Evolutionary conservation across 2,329 filamentous ascomycete species (phyloP).

Genomic region (Sarocladium kiliense): DNA sequence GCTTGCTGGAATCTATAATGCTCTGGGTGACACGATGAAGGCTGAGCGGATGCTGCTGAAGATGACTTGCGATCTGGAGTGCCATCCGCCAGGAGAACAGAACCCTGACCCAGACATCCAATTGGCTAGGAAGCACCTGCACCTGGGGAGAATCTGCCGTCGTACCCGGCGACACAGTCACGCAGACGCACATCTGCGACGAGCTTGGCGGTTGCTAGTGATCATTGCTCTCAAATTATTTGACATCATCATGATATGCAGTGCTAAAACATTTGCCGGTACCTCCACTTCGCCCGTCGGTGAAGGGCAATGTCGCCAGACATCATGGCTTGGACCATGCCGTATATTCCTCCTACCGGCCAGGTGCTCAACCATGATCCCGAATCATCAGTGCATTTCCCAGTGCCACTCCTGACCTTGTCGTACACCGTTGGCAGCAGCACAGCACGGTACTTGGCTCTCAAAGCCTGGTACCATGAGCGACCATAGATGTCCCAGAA

Average conservation of each 20-base stretch:
- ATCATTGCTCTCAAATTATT: neutral
- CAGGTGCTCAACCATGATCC: constrained; percentile 11
- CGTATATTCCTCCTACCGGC: constrained; percentile 17
- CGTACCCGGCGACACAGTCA: neutral
- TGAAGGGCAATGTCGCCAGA: constrained; percentile 16
- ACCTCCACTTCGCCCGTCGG: constrained; percentile 9
- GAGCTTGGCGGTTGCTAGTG: neutral
- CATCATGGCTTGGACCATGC: constrained; percentile 15
- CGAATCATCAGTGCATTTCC: constrained; percentile 11
- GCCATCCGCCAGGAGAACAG: neutral
- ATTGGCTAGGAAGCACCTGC: neutral
- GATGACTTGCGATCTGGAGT: neutral
- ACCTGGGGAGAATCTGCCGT: neutral
- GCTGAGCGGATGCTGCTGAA: neutral
- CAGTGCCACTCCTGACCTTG: constrained; percentile 52
- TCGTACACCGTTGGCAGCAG: constrained; percentile 59
- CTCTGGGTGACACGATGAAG: neutral
- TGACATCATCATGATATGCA: too few species aligned
- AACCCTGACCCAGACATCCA: neutral
- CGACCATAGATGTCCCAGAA: constrained; percentile 59
- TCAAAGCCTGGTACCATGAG: constrained; percentile 51
- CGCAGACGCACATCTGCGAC: neutral
- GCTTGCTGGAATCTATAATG: neutral
- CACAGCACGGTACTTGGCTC: constrained; percentile 53
- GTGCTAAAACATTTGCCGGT: too few species aligned